Percentiles rank a stretch among this genome's conserved stretches.
These are phyloP conservation scores for Pseudopithomyces chartarum DNA, from an alignment of 2,329 filamentous ascomycete genomes.

Conservation along the genomic window DNA sequence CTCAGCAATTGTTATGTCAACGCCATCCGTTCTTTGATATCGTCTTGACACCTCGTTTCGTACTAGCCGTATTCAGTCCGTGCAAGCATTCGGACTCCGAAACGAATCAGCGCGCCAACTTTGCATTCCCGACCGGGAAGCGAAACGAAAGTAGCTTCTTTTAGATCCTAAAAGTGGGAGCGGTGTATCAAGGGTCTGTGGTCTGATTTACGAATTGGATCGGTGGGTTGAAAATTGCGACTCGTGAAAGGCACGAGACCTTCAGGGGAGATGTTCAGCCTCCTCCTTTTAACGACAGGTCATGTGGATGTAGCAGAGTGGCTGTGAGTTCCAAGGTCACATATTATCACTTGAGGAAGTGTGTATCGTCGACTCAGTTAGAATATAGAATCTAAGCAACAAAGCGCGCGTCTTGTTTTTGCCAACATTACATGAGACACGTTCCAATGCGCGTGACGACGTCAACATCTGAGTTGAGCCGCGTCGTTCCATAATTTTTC, in stretches of 20 bases:
- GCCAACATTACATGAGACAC: no score
- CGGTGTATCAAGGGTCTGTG: neutral
- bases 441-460: no score
- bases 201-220: neutral
- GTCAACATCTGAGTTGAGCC: neutral
- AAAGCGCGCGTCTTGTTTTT: no score
- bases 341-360: no score
- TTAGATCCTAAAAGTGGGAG: neutral
- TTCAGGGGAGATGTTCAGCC: neutral
- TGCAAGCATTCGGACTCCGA: constrained; percentile 8
- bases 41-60: neutral
- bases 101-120: neutral
- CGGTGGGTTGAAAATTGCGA: neutral
- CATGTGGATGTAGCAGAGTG: no score
- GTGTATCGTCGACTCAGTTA: no score
- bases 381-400: no score
- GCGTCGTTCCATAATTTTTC: neutral
- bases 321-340: no score
- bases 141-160: neutral
- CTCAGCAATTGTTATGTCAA: no score
- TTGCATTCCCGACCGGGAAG: constrained; percentile 7
- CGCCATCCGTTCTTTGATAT: neutral
- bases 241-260: neutral
- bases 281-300: no score
- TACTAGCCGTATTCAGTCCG: constrained; percentile 1